phyloP scores from a whole-genome alignment of 1,139 yeast genomes.

The Candida frijolesensis region DNA sequence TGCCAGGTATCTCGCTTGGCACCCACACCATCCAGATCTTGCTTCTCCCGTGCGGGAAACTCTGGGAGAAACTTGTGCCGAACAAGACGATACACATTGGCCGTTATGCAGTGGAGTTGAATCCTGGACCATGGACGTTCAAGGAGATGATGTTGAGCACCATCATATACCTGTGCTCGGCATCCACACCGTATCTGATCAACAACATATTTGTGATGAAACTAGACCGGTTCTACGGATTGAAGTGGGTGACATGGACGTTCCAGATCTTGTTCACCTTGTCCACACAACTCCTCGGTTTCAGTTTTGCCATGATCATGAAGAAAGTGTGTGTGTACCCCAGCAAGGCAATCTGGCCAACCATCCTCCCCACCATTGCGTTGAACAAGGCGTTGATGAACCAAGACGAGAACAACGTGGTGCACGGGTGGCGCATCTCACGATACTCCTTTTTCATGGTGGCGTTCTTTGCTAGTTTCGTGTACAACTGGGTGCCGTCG shows the following conservation, averaged over 20 bases:
- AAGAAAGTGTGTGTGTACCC: constrained; percentile 47
- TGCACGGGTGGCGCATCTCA: constrained; percentile 46
- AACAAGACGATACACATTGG: constrained; percentile 25
- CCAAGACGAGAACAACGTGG: constrained; percentile 26
- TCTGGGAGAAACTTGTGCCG: constrained; percentile 42
- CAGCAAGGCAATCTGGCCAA: constrained; percentile 49
- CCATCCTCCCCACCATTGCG: constrained; percentile 47
- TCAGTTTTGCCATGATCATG: constrained; percentile 51
- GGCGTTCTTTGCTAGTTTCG: constrained; percentile 34
- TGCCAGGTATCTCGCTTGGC: constrained; percentile 42
- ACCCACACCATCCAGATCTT: constrained; percentile 47
- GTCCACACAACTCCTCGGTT: constrained; percentile 49
- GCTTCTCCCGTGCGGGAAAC: constrained; percentile 42
- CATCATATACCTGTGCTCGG: constrained; percentile 48
- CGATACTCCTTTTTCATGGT: constrained; percentile 42
- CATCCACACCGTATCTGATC: constrained; percentile 47
- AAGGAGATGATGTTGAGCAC: constrained; percentile 67
- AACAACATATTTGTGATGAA: constrained; percentile 51
- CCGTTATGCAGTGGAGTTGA: constrained; percentile 30
- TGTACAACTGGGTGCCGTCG: constrained; percentile 47
- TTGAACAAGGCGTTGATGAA: constrained; percentile 45
- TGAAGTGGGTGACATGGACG: constrained; percentile 45
- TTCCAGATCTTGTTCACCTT: constrained; percentile 41
- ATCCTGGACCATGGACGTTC: constrained; percentile 57
- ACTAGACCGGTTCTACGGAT: constrained; percentile 43